Evolutionary conservation across 768 basidiomycete species (phyloP), one percentile per base, ranked within the genome.

Genomic region (Chalciporus chontae): DNA sequence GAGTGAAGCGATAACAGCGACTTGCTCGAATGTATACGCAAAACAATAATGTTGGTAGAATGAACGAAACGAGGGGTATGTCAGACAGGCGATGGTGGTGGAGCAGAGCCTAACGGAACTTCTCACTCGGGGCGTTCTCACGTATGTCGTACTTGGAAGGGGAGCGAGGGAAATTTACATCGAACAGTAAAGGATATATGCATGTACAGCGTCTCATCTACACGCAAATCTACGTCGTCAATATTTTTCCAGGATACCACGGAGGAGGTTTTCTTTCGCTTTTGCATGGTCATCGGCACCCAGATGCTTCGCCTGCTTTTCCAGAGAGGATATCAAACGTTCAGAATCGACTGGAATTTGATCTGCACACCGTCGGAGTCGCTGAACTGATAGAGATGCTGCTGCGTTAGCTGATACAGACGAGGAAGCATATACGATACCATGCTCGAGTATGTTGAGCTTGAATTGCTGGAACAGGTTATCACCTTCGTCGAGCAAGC

Each of bases 331-430:
- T 43, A 84, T 76, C 8, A 72, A 72, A 38, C 73, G 73, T 57
- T 86, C 85, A 27, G 79, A 63, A 40, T 75, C 73, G 26, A 60
- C 71, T 5, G 83, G 81, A n/a, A 78, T 58, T 18, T 69, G 73
- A 52, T 74, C 71, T 27, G 80, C 55, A 21, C 62, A 60, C 21
- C 69, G 69, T 17, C 73, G 62, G 1, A 75, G 72, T 17, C 71
- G 75, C 8, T 71, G 71, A 27, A 75, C 82, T 83, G 55, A n/a
- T 36, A 45, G n/a, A n/a, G 39, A 34, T 32, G 46, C 11, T 31
- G 54, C 31, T 51, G 49, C 24, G 51, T 47, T 15, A 56, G 53
- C 39, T 32, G 50, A 39, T 19, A 47, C 43, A 24, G 21, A 39
- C 18, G 34, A 23, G 17, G 31, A 50, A 40, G 40, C 31, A 39